These are phyloP conservation scores for Didymella arachidicola DNA, from an alignment of 2,329 filamentous ascomycete genomes.

Conservation along the genomic window DNA sequence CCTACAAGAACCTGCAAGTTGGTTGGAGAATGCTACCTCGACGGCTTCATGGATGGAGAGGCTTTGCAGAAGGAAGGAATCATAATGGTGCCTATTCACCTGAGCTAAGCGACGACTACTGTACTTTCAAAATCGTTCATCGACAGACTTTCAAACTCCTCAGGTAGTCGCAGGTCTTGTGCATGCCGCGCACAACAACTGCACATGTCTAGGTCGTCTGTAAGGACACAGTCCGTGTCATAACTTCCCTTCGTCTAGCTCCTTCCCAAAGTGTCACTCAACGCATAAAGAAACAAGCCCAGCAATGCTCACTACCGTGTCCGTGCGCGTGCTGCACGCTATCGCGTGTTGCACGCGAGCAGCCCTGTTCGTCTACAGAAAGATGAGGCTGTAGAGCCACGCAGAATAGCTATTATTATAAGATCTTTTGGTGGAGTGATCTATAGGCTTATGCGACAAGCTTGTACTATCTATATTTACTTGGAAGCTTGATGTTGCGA, in stretches of 20 bases:
- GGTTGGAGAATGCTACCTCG: constrained; percentile 8
- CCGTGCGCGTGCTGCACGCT: too few relatives aligned
- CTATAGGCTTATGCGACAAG: too few relatives aligned
- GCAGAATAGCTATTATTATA: too few relatives aligned
- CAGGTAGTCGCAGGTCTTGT: not conserved
- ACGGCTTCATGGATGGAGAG: constrained; percentile 13
- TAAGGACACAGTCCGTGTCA: not conserved
- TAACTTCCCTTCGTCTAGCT: not conserved
- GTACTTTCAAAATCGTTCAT: too few relatives aligned
- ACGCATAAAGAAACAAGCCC: not conserved
- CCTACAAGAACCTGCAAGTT: not conserved
- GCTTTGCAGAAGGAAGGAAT: not conserved
- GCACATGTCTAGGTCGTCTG: not conserved
- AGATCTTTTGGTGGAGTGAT: too few relatives aligned
- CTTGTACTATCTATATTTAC: too few relatives aligned
- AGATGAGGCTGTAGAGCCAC: too few relatives aligned
- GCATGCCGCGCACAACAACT: not conserved
- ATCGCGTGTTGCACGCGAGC: too few relatives aligned
- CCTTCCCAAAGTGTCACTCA: not conserved
- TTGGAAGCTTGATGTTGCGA: too few relatives aligned
- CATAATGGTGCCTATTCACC: not conserved
- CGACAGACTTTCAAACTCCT: not conserved
- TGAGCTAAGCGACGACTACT: not conserved
- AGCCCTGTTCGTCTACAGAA: too few relatives aligned
- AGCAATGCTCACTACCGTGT: constrained; percentile 6